A percentile compares a stretch with the other conserved stretches of the same genome.
Conservation (phyloP, 495 filamentous ascomycete species). For the Penicillium manginii region DNA sequence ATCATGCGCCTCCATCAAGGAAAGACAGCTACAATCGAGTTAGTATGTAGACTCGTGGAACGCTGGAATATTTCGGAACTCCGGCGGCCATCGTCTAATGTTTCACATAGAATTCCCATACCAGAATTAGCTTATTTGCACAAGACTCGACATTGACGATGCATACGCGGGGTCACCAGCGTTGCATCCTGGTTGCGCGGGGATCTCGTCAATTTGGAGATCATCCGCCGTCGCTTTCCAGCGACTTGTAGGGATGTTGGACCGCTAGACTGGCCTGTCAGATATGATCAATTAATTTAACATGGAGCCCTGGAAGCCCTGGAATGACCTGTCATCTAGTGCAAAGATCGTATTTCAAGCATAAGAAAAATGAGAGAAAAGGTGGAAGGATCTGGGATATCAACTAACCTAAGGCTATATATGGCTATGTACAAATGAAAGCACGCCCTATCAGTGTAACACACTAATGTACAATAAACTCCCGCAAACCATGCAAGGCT, state of each 20-base stretch:
- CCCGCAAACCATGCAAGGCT: constrained; percentile 19
- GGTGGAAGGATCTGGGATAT: background rate
- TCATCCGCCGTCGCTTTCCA: background rate
- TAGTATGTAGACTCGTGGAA: background rate
- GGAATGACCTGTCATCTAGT: background rate
- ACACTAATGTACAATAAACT: constrained; percentile 15
- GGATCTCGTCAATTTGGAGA: background rate
- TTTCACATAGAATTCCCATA: background rate
- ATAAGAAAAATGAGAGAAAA: background rate
- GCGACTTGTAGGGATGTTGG: constrained; percentile 4
- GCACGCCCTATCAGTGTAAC: constrained; percentile 5
- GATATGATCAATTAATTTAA: background rate
- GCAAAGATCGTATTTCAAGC: background rate
- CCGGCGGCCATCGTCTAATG: constrained; percentile 10
- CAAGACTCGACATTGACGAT: background rate
- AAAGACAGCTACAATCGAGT: background rate
- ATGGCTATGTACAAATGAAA: constrained; percentile 15
- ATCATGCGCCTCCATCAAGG: background rate
- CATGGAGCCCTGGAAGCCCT: background rate
- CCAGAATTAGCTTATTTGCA: background rate
- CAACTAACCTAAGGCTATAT: background rate
- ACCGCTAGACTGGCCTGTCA: background rate
- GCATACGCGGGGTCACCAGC: background rate
- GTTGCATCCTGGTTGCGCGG: background rate
- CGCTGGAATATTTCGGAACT: constrained; percentile 4